Conservation (phyloP, 148 eudicot species). For the Rhododendron mucronatum region DNA sequence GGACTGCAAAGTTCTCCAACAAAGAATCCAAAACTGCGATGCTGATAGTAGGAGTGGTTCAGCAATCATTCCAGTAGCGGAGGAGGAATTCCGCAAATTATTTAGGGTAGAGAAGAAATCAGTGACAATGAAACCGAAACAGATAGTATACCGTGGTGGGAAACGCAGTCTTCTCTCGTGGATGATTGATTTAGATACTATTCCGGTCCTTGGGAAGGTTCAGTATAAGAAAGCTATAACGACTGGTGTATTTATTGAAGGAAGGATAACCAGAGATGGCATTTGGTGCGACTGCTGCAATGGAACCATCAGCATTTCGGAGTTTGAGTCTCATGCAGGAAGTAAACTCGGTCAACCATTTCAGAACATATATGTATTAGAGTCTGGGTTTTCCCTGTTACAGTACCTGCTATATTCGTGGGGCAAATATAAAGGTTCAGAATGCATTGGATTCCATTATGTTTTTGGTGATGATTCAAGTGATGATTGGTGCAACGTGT, state of each 20-base stretch:
- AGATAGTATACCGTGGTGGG: constrained; percentile 29
- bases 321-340: constrained; percentile 71
- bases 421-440: constrained; percentile 49
- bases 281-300: constrained; percentile 70
- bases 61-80: constrained; percentile 56
- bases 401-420: constrained; percentile 60
- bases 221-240: constrained; percentile 27
- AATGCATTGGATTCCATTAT: constrained; percentile 42
- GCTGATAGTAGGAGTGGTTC: constrained; percentile 19
- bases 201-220: constrained; percentile 51
- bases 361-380: constrained; percentile 46
- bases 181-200: constrained; percentile 74
- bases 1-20: constrained; percentile 51
- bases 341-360: constrained; percentile 39
- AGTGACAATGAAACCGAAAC: constrained; percentile 6
- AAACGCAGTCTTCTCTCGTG: constrained; percentile 68
- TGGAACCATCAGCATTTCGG: constrained; percentile 32
- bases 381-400: constrained; percentile 49
- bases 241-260: constrained; percentile 41
- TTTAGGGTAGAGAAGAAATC: constrained; percentile 40
- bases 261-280: constrained; percentile 71
- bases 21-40: constrained; percentile 43
- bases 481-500: constrained; percentile 89
- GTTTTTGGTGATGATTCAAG: constrained; percentile 75
- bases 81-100: constrained; percentile 49